These are phyloP conservation scores for Solanum ahanhuiri DNA, from an alignment of 257 asterid genomes.

Conservation along the genomic window DNA sequence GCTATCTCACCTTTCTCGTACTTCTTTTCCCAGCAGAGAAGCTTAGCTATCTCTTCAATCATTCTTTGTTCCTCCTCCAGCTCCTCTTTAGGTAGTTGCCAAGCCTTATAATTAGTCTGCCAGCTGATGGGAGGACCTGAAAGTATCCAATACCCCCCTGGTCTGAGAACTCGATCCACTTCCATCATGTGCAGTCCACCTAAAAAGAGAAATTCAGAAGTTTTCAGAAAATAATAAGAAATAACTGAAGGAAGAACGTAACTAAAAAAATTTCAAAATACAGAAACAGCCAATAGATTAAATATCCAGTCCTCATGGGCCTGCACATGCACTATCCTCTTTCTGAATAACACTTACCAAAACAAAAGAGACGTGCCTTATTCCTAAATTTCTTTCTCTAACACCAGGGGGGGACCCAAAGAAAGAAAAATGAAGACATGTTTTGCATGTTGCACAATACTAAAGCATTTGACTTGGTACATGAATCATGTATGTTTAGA, in stretches of 20 bases:
- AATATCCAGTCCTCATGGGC: neutral
- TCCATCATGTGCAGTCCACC: conserved; percentile 34
- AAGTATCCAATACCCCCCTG: conserved; percentile 40
- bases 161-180: conserved; percentile 33
- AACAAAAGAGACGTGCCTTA: neutral
- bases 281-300: neutral
- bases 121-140: conserved; percentile 40
- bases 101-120: conserved; percentile 19
- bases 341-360: neutral
- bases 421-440: neutral
- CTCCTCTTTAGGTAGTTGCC: conserved; percentile 23
- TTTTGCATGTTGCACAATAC: neutral
- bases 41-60: conserved; percentile 26
- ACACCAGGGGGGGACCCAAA: neutral
- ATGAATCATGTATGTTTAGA: neutral
- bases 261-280: neutral
- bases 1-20: conserved; percentile 29
- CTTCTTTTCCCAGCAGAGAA: conserved; percentile 36
- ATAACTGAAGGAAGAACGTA: neutral
- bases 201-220: neutral
- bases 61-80: conserved; percentile 25
- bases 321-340: neutral
- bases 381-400: neutral
- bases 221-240: neutral
- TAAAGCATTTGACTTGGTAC: neutral